Conservation (phyloP, 1,139 yeast genomes). For the Taiozyma onychis region DNA sequence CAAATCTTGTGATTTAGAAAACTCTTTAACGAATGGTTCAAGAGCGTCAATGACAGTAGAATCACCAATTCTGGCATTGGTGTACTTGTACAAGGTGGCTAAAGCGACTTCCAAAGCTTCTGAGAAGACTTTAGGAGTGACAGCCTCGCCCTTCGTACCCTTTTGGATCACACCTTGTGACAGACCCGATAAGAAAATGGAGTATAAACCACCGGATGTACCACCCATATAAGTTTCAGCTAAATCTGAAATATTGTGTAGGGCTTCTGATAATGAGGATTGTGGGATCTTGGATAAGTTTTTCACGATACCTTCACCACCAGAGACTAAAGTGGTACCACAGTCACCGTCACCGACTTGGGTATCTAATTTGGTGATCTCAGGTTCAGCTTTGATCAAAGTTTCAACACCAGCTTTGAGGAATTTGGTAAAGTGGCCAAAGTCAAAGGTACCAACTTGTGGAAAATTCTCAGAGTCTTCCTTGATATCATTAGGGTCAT, state of each 20-base stretch:
- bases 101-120: constrained; percentile 46
- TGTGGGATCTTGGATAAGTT: constrained; percentile 43
- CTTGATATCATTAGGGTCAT: constrained; percentile 32
- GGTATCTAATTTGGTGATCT: constrained; percentile 79
- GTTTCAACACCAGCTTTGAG: constrained; percentile 42
- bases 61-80: constrained; percentile 87
- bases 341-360: constrained; percentile 97
- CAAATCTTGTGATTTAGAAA: constrained; percentile 45
- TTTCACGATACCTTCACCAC: constrained; percentile 66
- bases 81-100: constrained; percentile 66
- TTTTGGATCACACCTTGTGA: constrained; percentile 41
- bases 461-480: constrained; percentile 34
- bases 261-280: constrained; percentile 47
- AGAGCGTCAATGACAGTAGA: constrained; percentile 85
- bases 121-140: constrained; percentile 34
- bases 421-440: constrained; percentile 31
- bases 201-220: constrained; percentile 90
- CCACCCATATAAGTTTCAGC: constrained; percentile 95
- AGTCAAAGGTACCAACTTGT: constrained; percentile 32
- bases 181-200: constrained; percentile 71
- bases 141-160: constrained; percentile 25
- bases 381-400: constrained; percentile 59
- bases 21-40: constrained; percentile 74
- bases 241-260: constrained; percentile 61
- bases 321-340: constrained; percentile 83